Percentiles rank a stretch among this genome's conserved stretches.
phyloP scores from a whole-genome alignment of 1,139 yeast species.

The Yamadazyma aaseri region DNA sequence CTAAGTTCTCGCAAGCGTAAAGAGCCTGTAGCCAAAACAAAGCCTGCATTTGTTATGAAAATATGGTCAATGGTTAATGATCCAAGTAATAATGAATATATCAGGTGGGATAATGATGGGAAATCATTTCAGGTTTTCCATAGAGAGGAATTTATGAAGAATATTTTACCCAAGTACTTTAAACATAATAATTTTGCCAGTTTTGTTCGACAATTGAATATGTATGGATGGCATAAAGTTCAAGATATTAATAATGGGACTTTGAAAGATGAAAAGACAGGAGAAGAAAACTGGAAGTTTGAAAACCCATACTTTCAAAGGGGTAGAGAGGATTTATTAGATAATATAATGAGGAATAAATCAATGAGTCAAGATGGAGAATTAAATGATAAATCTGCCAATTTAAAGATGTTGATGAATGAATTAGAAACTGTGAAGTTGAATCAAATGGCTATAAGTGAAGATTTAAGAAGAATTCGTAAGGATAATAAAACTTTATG shows the following conservation, averaged over 20 bases:
- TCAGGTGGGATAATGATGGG: constrained; percentile 86
- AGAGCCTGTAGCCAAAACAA: constrained; percentile 36
- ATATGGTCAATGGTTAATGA: constrained; percentile 96
- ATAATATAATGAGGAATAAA: constrained; percentile 59
- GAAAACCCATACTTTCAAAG: constrained; percentile 76
- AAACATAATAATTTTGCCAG: constrained; percentile 93
- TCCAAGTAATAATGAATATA: constrained; percentile 60
- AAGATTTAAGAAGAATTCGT: constrained; percentile 77
- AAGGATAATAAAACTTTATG: constrained; percentile 88
- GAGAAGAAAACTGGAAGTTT: constrained; percentile 64
- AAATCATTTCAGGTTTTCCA: constrained; percentile 79
- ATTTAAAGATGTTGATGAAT: constrained; percentile 54
- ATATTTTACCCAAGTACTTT: constrained; percentile 83
- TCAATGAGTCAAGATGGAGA: constrained; percentile 42
- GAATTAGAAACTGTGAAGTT: constrained; percentile 77
- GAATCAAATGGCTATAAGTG: constrained; percentile 78
- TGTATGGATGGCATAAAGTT: constrained; percentile 98
- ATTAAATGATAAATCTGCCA: constrained; percentile 32
- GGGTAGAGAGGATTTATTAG: constrained; percentile 70
- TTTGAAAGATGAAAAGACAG: constrained; percentile 53
- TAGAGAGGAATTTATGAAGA: constrained; percentile 82
- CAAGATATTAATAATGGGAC: constrained; percentile 74
- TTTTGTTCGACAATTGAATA: constrained; percentile 90
- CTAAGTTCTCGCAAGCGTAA: constrained; percentile 17
- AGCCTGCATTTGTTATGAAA: constrained; percentile 90